Evolutionary conservation across 192 early-diverging fungal genomes (phyloP).

Genomic region (Helicostylum pulchrum): DNA sequence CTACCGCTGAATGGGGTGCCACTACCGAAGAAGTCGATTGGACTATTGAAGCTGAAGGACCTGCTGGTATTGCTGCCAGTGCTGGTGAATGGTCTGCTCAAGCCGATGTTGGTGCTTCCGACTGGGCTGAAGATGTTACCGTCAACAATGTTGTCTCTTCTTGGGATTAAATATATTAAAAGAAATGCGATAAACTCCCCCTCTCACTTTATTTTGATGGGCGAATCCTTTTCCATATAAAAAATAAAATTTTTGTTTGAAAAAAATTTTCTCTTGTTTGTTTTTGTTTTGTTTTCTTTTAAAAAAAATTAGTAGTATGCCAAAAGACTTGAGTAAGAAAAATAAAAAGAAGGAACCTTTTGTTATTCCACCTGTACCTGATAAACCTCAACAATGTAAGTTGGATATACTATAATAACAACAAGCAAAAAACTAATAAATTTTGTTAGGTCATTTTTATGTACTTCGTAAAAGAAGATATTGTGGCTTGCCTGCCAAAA

Average conservation of each 20-base stretch:
- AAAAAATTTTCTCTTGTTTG: background rate
- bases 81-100: slow-evolving; percentile 25
- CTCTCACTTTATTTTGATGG: too few species aligned
- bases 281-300: background rate
- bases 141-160: slow-evolving; percentile 13
- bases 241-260: too few species aligned
- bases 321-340: slow-evolving; percentile 24
- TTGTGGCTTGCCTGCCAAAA: slow-evolving; percentile 58
- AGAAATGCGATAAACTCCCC: too few species aligned
- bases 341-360: slow-evolving; percentile 21
- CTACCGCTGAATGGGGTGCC: slow-evolving; percentile 36
- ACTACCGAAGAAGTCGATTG: slow-evolving; percentile 47
- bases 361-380: slow-evolving; percentile 35
- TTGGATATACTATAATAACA: background rate
- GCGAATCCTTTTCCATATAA: too few species aligned
- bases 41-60: slow-evolving; percentile 54
- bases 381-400: slow-evolving; percentile 45
- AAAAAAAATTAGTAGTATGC: slow-evolving; percentile 12
- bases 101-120: slow-evolving; percentile 18
- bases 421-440: background rate
- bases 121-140: slow-evolving; percentile 27
- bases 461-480: slow-evolving; percentile 59
- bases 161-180: slow-evolving; percentile 15
- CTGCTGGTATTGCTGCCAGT: slow-evolving; percentile 33
- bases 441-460: slow-evolving; percentile 46